Evolutionary conservation across 257 asterid genomes (phyloP), one percentile per base, ranked within the genome.

Genomic region (Solanum sparsipilum): DNA sequence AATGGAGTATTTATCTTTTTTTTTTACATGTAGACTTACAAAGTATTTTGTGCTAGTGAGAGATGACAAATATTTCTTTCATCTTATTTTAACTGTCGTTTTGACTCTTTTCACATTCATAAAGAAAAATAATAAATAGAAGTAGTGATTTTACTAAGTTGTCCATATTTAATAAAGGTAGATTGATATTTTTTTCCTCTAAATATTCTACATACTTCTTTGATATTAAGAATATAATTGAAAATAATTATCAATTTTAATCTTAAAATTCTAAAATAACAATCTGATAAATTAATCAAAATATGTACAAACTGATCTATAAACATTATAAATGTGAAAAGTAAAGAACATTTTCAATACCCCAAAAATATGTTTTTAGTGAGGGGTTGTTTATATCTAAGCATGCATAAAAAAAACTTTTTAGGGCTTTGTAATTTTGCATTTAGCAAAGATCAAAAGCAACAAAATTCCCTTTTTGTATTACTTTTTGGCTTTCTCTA

Each of bases 301-400:
- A 56, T 56, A 56, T 0, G 5, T 20, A 56, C 67, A 7, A 7
- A 56, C 2, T 1, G 2, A 56, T 20, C 25, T 15, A 20, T 15
- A 20, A 56, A 20, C 25, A 56, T 56, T 56, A 20, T 20, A 56
- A 56, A 56, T 56, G 4, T 46, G 21, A 67, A 87, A 90, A 84
- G 67, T 60, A 86, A 85, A 39, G 87, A 87, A 86, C 78, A 72
- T 32, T 72, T 90, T 67, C 67, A 88, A 87, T 88, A 89, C 90
- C 92, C 93, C 79, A 92, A 74, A 56, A 74, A 21, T 15, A 21
- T 74, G 87, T 85, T 87, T 79, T 79, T 84, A 84, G 91, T 87
- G 89, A 31, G 31, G 44, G 71, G 31, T 56, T 32, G 73, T 83
- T 83, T 32, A 83, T 84, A 87, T 38, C 52, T 72, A 75, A 89